Base-by-base conservation (phyloP, 2,329 filamentous ascomycete genomes). In the Scedosporium apiospermum region DNA sequence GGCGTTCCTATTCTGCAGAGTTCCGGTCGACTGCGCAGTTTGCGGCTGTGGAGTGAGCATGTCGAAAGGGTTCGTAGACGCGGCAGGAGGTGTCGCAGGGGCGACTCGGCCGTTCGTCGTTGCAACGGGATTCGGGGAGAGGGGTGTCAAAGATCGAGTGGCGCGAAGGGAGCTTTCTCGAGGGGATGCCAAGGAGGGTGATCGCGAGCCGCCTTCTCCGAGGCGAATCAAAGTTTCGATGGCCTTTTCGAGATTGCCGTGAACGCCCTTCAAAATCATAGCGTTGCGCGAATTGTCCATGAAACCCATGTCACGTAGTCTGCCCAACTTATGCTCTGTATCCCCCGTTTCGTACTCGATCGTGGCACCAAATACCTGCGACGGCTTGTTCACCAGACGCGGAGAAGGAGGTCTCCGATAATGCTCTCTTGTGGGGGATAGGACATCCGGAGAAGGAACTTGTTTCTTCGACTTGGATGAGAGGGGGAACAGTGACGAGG, bases 281-380 rank as follows among this genome's bases (percentile, higher is more conserved):
- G 85, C 81, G 70, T 97, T 98, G 64, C 89, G 85, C 68, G 88
- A 90, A 51, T 88, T 86, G 71, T 99, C 92, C 3, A 78, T 79
- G 69, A 99, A 99, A 0, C 95, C 95, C 92, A 98, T 96, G 63
- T 97, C 92, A 62, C 87, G 84, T 63, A 99, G 77, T 61, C 85
- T 87, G 3, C 80, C 79, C 71, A 98, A 75, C 73, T 98, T 98
- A 59, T 82, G 80, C 53, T 96, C 91, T 62, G 87, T 81, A 63
- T 87, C 86, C 67, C 89, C 80, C 57, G 71, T 67, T 23, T 70
- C 75, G 60, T 81, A 79, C 46, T 81, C 82, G 27, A 95, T 78
- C 57, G 84, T 87, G 10, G 87, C 85, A 3, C 89, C 89, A 71
- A 93, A 91, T 7, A 84, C 75, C 65, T 82, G 82, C 7, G 88